These are phyloP conservation scores for Wickerhamomyces bisporus DNA, from an alignment of 805 yeast genomes.

Conservation along the genomic window DNA sequence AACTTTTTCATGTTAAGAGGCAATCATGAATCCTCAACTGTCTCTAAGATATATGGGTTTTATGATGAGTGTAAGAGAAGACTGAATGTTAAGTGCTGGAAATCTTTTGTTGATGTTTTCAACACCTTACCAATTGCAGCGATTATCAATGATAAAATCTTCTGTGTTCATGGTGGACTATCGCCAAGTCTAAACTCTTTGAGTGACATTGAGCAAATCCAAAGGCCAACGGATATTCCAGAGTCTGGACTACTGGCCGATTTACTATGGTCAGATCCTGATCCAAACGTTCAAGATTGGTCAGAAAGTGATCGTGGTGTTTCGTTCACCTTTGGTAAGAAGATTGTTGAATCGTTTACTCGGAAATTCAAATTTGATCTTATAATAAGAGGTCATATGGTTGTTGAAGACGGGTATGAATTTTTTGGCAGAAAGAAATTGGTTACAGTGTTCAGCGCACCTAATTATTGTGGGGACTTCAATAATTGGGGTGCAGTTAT, in stretches of 20 bases:
- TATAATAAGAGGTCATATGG: constrained; percentile 84
- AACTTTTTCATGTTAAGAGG: constrained; percentile 91
- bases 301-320: constrained; percentile 82
- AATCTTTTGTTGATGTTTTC: constrained; percentile 87
- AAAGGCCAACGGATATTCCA: constrained; percentile 81
- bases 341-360: constrained; percentile 67
- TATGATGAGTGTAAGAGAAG: constrained; percentile 97
- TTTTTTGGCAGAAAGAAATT: constrained; percentile 69
- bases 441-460: constrained; percentile 78
- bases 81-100: constrained; percentile 90
- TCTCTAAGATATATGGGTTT: constrained; percentile 94
- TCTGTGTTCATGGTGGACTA: constrained; percentile 82
- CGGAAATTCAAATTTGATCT: constrained; percentile 65
- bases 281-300: constrained; percentile 55
- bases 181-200: constrained; percentile 65
- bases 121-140: constrained; percentile 95
- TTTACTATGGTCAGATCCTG: constrained; percentile 82
- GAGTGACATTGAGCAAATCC: constrained; percentile 64
- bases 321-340: constrained; percentile 69
- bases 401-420: constrained; percentile 84
- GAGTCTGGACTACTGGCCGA: constrained; percentile 76
- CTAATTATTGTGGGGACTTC: constrained; percentile 58
- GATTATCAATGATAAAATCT: constrained; percentile 89
- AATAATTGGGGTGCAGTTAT: constrained; percentile 97
- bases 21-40: constrained; percentile 96